Evolutionary conservation across 2,329 filamentous ascomycete species (phyloP).

Genomic region (Claviceps pazoutovae): DNA sequence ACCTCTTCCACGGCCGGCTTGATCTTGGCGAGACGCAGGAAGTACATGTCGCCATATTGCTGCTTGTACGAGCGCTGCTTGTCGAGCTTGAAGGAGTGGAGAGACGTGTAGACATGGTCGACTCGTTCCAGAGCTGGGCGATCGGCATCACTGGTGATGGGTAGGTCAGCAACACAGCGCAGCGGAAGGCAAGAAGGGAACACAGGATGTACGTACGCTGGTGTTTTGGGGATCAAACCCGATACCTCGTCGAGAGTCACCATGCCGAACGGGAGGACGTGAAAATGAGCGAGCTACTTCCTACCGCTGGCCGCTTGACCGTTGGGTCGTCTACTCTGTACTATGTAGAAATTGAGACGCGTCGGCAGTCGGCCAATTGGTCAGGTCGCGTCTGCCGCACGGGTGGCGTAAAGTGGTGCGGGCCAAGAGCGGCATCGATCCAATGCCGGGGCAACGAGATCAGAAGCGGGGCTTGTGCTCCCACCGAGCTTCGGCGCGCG

Average conservation of each 20-base stretch:
- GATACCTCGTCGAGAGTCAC: constrained; percentile 20
- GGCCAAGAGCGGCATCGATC: background rate
- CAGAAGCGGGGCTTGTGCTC: too few species aligned
- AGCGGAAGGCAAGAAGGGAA: background rate
- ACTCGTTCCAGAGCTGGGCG: constrained; percentile 35
- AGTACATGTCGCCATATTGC: constrained; percentile 97
- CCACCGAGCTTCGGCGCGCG: too few species aligned
- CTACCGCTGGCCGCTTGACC: too few species aligned
- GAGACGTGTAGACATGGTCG: constrained; percentile 53
- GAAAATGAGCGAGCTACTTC: background rate
- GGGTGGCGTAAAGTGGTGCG: background rate
- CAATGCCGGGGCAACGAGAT: too few species aligned
- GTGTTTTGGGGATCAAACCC: constrained; percentile 19
- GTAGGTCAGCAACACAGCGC: background rate
- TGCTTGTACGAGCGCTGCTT: constrained; percentile 70
- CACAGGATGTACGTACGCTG: constrained; percentile 15
- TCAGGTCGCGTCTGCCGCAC: background rate
- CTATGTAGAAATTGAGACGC: background rate
- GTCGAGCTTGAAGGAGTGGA: constrained; percentile 61
- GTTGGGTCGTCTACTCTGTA: too few species aligned
- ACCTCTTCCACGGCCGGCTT: constrained; percentile 69
- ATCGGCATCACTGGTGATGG: constrained; percentile 17
- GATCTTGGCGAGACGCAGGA: constrained; percentile 73
- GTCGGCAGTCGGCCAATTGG: background rate
- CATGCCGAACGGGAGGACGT: constrained; percentile 13